phyloP scores from a whole-genome alignment of 345 rosid genomes.

The Eucalyptus urophylla region DNA sequence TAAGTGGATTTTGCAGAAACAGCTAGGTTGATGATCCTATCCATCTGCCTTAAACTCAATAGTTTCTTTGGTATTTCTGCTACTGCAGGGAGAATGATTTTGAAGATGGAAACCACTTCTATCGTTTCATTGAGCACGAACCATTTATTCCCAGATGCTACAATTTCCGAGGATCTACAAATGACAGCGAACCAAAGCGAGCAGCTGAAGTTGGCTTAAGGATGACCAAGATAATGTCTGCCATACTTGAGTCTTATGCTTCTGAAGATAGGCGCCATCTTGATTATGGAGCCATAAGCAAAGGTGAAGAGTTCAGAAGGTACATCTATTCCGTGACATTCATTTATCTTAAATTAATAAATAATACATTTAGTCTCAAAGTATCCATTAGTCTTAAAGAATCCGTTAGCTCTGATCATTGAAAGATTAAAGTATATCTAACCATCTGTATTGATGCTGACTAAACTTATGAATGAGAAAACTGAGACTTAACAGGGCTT shows the following conservation, averaged over 20 bases:
- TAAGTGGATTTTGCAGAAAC: slow-evolving; percentile 1
- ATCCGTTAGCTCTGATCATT: not conserved
- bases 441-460: not conserved
- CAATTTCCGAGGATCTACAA: slow-evolving; percentile 47
- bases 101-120: slow-evolving; percentile 72
- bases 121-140: slow-evolving; percentile 84
- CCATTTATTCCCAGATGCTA: slow-evolving; percentile 54
- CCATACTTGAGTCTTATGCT: slow-evolving; percentile 64
- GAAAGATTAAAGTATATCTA: not conserved
- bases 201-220: slow-evolving; percentile 32
- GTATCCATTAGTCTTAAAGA: not conserved
- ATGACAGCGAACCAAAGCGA: slow-evolving; percentile 45
- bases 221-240: slow-evolving; percentile 64
- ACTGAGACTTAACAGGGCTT: not conserved
- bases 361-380: not conserved
- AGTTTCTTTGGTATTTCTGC: not conserved
- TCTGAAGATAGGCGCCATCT: slow-evolving; percentile 53
- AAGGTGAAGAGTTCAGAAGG: slow-evolving; percentile 84
- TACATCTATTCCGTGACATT: not conserved
- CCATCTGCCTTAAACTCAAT: not conserved
- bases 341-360: not conserved
- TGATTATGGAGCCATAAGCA: slow-evolving; percentile 51
- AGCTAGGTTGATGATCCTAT: not conserved
- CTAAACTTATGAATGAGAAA: not conserved
- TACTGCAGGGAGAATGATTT: slow-evolving; percentile 58